These are phyloP conservation scores for Lunularia cruciata DNA, from an alignment of 225 moss, liverwort and hornwort genomes.

Conservation along the genomic window DNA sequence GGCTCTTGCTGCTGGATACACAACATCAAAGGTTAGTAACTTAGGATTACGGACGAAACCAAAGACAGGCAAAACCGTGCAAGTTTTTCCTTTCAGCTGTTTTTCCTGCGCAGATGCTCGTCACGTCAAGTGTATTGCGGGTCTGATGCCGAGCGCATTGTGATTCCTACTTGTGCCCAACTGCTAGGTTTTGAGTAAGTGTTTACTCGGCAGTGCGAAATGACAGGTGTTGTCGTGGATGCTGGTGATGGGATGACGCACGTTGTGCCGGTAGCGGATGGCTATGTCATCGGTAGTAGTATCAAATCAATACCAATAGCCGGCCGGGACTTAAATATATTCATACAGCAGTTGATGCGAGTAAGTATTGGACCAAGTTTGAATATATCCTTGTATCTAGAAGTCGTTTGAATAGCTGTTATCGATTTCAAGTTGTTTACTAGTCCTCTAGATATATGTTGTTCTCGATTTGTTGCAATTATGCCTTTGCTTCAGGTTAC, in stretches of 20 bases:
- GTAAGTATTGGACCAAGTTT: conserved; percentile 34
- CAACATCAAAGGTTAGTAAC: conserved; percentile 81
- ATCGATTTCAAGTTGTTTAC: too few species aligned
- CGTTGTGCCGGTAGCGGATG: conserved; percentile 89
- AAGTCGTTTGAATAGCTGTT: too few species aligned
- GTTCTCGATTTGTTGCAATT: too few species aligned
- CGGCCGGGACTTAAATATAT: conserved; percentile 75
- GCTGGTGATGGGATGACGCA: conserved; percentile 97
- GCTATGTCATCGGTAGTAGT: conserved; percentile 95
- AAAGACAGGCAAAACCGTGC: neutral
- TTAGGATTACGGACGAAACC: neutral
- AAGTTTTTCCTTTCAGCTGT: neutral
- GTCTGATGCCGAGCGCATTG: too few species aligned
- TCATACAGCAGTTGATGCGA: conserved; percentile 89
- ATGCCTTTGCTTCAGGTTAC: too few species aligned
- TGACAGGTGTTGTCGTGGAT: conserved; percentile 97
- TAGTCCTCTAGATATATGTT: too few species aligned
- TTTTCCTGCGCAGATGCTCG: neutral
- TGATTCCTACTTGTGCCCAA: neutral
- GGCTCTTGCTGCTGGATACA: conserved; percentile 92
- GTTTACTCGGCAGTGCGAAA: conserved; percentile 73
- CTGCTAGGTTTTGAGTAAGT: conserved; percentile 19
- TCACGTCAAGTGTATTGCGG: too few species aligned
- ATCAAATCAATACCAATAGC: conserved; percentile 89
- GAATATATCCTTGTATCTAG: too few species aligned